phyloP scores from a whole-genome alignment of 2,329 filamentous ascomycete genomes.

The Neonectria magnoliae region DNA sequence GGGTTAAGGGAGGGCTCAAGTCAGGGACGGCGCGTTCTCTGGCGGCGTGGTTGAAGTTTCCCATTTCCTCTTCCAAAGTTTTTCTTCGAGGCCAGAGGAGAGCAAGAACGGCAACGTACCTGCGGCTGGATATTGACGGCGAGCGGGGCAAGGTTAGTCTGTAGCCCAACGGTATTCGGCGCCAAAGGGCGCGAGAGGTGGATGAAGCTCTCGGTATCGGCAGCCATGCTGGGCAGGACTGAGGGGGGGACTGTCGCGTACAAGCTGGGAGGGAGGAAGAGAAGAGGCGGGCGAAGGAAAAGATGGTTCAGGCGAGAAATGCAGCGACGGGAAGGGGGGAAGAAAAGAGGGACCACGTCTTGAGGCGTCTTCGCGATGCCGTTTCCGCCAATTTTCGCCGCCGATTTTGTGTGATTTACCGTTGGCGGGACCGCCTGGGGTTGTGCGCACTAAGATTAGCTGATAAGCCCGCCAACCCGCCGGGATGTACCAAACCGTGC shows the following conservation, averaged over 20 bases:
- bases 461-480: conserved; percentile 54
- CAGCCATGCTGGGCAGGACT: conserved; percentile 75
- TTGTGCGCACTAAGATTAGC: conserved; percentile 64
- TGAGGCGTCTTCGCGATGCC: conserved; percentile 44
- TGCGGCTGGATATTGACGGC: conserved; percentile 95
- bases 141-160: conserved; percentile 89
- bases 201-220: conserved; percentile 84
- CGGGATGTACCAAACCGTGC: conserved; percentile 31
- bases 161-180: conserved; percentile 80
- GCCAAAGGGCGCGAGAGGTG: conserved; percentile 94
- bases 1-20: conserved; percentile 6
- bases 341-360: conserved; percentile 40
- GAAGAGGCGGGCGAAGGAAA: conserved; percentile 8
- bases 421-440: conserved; percentile 55
- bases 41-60: background rate
- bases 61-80: background rate
- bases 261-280: conserved; percentile 13
- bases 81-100: background rate
- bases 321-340: conserved; percentile 20
- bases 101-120: conserved; percentile 62
- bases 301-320: conserved; percentile 30
- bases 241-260: conserved; percentile 35
- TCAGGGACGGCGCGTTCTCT: conserved; percentile 22
- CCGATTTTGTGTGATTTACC: conserved; percentile 56
- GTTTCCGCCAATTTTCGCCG: conserved; percentile 50